phyloP scores from a whole-genome alignment of 306 rosid genomes.

The Rosa rugosa region DNA sequence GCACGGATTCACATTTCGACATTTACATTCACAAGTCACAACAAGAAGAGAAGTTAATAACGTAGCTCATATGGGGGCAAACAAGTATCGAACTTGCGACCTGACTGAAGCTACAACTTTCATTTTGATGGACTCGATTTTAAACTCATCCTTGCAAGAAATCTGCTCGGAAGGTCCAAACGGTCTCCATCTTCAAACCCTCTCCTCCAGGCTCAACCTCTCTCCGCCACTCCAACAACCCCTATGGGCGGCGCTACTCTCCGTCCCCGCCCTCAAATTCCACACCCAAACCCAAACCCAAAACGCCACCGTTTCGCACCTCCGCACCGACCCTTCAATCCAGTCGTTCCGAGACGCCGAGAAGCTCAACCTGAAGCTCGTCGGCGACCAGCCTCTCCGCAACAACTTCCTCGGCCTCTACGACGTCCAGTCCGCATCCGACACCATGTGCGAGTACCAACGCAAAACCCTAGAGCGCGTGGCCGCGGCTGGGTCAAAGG shows the following conservation, averaged over 20 bases:
- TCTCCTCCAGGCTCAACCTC: slow-evolving; percentile 42
- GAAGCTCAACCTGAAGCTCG: slow-evolving; percentile 44
- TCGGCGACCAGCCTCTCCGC: slow-evolving; percentile 44
- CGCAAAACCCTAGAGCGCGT: slow-evolving; percentile 60
- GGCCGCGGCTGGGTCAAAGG: slow-evolving; percentile 57
- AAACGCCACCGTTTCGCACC: slow-evolving; percentile 6
- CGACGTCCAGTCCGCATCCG: slow-evolving; percentile 42
- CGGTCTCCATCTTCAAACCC: slow-evolving; percentile 34
- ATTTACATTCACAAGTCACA: too few relatives aligned
- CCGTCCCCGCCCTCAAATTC: slow-evolving; percentile 64
- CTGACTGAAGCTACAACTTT: not conserved
- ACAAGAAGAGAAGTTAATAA: too few relatives aligned
- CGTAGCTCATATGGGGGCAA: not conserved
- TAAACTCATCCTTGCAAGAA: slow-evolving; percentile 44
- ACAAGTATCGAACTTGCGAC: not conserved
- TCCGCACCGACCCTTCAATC: slow-evolving; percentile 37
- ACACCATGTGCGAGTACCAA: slow-evolving; percentile 42
- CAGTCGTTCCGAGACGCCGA: slow-evolving; percentile 52
- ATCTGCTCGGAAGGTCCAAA: slow-evolving; percentile 42
- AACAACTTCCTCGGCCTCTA: slow-evolving; percentile 71
- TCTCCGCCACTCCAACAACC: slow-evolving; percentile 45
- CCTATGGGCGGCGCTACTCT: slow-evolving; percentile 56
- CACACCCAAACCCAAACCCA: slow-evolving; percentile 24
- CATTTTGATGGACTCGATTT: slow-evolving; percentile 33
- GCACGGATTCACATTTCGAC: too few relatives aligned